These are phyloP conservation scores for Sclerotinia trifoliorum DNA, from an alignment of 2,329 filamentous ascomycete species.

Conservation along the genomic window DNA sequence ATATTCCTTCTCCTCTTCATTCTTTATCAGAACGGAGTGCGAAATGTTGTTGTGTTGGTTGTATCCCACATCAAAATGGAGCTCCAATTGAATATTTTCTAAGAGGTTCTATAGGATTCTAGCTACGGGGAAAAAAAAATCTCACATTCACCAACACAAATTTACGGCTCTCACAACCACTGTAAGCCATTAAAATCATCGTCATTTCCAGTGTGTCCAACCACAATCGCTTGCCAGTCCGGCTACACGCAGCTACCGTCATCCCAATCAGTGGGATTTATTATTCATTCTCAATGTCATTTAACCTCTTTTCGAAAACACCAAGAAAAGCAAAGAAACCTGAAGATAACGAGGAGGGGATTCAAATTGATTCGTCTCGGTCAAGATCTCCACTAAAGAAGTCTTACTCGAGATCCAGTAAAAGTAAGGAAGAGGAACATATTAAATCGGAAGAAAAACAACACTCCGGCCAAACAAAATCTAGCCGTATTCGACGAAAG, in stretches of 20 bases:
- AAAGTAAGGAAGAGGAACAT: conserved; percentile 36
- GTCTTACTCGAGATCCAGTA: conserved; percentile 35
- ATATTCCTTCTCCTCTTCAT: not conserved
- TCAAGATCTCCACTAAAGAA: conserved; percentile 39
- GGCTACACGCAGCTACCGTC: conserved; percentile 20
- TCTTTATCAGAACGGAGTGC: not conserved
- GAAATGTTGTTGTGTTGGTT: not conserved
- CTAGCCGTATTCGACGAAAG: conserved; percentile 36
- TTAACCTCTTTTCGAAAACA: conserved; percentile 41
- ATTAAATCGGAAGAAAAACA: conserved; percentile 27
- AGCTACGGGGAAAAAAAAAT: conserved; percentile 1
- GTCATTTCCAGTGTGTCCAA: conserved; percentile 13
- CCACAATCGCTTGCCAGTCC: conserved; percentile 19
- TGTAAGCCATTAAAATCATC: conserved; percentile 2
- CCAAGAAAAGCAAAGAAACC: conserved; percentile 40
- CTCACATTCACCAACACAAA: conserved; percentile 15
- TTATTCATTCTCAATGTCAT: conserved; percentile 23
- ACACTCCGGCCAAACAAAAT: conserved; percentile 35
- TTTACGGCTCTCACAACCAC: not conserved
- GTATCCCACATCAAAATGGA: not conserved
- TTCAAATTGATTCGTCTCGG: conserved; percentile 29
- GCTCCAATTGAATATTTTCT: conserved; percentile 2
- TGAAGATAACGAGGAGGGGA: conserved; percentile 34
- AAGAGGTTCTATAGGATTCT: conserved; percentile 16
- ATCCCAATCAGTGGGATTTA: conserved; percentile 23